These are phyloP conservation scores for Martensiomyces pterosporus DNA, from an alignment of 192 early-diverging fungal species.

Conservation along the genomic window DNA sequence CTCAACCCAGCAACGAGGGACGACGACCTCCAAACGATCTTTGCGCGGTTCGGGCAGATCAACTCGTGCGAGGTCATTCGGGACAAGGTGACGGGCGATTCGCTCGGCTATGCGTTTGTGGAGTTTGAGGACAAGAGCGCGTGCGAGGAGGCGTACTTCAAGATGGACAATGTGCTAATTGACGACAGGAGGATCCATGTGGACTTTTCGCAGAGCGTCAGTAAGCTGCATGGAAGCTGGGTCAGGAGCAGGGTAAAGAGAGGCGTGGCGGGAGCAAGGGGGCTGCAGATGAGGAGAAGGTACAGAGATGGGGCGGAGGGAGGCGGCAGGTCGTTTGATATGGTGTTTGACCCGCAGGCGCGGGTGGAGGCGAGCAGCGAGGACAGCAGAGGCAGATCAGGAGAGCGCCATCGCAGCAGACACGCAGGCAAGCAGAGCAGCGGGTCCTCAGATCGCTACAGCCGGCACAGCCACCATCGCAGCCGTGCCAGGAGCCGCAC, in stretches of 20 bases:
- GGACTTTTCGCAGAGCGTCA: slow-evolving; percentile 96
- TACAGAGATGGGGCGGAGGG: background rate
- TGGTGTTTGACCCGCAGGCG: slow-evolving; percentile 31
- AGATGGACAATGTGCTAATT: slow-evolving; percentile 95
- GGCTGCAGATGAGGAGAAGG: background rate
- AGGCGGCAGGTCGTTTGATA: slow-evolving; percentile 8
- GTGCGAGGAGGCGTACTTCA: slow-evolving; percentile 91
- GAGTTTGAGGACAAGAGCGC: slow-evolving; percentile 86
- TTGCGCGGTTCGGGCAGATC: slow-evolving; percentile 87
- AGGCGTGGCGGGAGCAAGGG: background rate
- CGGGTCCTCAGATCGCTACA: too few species aligned
- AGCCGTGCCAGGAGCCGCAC: too few species aligned
- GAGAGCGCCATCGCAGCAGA: too few species aligned
- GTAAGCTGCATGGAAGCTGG: slow-evolving; percentile 78
- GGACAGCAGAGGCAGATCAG: too few species aligned
- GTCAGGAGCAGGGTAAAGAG: slow-evolving; percentile 35
- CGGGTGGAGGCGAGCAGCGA: too few species aligned
- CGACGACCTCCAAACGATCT: slow-evolving; percentile 89
- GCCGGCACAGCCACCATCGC: too few species aligned
- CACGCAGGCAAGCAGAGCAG: too few species aligned
- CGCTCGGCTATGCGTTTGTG: slow-evolving; percentile 93
- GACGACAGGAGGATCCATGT: slow-evolving; percentile 96
- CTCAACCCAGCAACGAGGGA: slow-evolving; percentile 86
- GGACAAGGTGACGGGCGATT: slow-evolving; percentile 76
- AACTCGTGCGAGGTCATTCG: slow-evolving; percentile 86